Evolutionary conservation across 208 protist species (phyloP).

Genomic region (Acanthamoeba royreba): DNA sequence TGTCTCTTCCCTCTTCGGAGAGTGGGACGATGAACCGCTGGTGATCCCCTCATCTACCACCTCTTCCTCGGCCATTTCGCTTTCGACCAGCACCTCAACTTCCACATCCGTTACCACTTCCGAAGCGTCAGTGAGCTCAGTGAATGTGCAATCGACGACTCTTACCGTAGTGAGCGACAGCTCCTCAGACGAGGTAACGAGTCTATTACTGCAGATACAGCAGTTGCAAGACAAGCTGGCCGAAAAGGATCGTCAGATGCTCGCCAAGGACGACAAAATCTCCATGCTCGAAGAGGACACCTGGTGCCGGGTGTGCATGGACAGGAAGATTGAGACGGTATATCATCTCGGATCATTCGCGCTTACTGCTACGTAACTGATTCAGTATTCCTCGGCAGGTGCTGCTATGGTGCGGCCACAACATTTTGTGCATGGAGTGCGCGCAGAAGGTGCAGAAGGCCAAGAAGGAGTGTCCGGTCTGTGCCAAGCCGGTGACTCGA

Average conservation of each 20-base stretch:
- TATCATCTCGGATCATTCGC: neutral
- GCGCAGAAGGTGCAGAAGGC: neutral
- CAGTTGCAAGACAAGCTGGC: neutral
- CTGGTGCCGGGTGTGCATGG: slow-evolving; percentile 6
- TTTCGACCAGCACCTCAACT: too few relatives aligned
- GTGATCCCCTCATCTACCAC: too few relatives aligned
- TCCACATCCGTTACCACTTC: too few relatives aligned
- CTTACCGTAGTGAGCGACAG: neutral
- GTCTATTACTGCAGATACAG: neutral
- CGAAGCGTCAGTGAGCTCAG: too few relatives aligned
- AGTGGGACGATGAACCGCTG: too few relatives aligned
- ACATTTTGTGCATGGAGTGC: neutral
- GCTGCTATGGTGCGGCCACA: slow-evolving; percentile 6
- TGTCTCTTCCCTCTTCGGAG: too few relatives aligned
- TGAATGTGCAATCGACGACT: too few relatives aligned
- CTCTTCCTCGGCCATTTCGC: too few relatives aligned
- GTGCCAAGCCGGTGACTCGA: neutral
- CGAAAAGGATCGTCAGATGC: neutral
- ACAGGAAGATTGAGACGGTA: neutral
- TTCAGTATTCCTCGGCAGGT: neutral
- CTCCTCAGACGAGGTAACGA: neutral
- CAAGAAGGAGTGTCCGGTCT: neutral
- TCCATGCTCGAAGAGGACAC: slow-evolving; percentile 17
- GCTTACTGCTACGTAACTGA: neutral
- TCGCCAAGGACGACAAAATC: neutral